Percentiles rank a stretch among this genome's conserved stretches.
Conservation (phyloP, 352 stramenopile species). For the Globisporangium mamillatum region DNA sequence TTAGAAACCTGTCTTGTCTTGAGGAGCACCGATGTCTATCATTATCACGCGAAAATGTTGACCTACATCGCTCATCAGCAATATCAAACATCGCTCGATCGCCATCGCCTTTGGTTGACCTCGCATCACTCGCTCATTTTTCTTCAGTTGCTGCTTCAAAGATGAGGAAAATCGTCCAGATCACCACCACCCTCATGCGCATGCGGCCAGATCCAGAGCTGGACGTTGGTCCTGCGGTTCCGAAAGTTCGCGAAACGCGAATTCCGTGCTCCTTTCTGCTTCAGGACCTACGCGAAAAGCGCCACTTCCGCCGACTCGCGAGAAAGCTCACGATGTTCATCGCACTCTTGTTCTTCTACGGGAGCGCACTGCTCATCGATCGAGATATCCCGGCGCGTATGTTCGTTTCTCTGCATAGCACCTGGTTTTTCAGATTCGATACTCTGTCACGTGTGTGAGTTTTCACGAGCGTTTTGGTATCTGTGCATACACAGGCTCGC, state of each 20-base stretch:
- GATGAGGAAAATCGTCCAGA: conserved; percentile 17
- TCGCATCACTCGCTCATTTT: too few relatives aligned
- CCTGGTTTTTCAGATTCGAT: background rate
- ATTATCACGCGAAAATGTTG: too few relatives aligned
- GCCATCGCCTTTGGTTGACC: too few relatives aligned
- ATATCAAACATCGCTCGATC: too few relatives aligned
- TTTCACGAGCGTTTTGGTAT: background rate
- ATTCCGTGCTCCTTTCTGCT: conserved; percentile 56
- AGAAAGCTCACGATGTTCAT: conserved; percentile 61
- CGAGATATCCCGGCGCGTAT: conserved; percentile 65
- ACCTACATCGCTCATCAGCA: too few relatives aligned
- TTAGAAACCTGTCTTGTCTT: too few relatives aligned
- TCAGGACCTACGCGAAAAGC: conserved; percentile 61
- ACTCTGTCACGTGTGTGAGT: background rate
- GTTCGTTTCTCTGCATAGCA: conserved; percentile 6
- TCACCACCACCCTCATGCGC: conserved; percentile 11
- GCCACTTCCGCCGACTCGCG: conserved; percentile 56
- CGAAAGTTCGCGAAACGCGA: conserved; percentile 11
- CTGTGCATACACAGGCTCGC: background rate
- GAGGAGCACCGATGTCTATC: too few relatives aligned
- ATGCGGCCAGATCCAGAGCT: conserved; percentile 6
- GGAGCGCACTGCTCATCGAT: conserved; percentile 48
- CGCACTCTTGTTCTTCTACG: conserved; percentile 55
- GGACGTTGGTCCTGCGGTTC: background rate
- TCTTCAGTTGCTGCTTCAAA: background rate